Evolutionary conservation across 306 rosid species (phyloP).

Genomic region (Acacia confusa): DNA sequence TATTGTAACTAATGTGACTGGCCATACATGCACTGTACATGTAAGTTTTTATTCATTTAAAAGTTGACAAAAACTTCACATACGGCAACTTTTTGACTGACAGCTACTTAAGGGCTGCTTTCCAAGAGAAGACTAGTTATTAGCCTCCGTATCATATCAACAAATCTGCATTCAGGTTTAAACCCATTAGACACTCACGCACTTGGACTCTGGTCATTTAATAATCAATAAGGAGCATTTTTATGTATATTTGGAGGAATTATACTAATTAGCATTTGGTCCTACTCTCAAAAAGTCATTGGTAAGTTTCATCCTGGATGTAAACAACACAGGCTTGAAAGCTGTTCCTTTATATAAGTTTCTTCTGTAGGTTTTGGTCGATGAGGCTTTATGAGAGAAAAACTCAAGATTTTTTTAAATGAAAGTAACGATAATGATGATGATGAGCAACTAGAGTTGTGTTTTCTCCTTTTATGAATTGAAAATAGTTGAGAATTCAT

Average conservation of each 20-base stretch:
- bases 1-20: slow-evolving; percentile 91
- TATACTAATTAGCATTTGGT: neutral
- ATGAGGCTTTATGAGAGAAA: neutral
- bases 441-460: neutral
- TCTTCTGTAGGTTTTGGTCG: neutral
- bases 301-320: neutral
- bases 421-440: neutral
- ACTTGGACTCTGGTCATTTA: neutral
- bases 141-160: slow-evolving; percentile 1
- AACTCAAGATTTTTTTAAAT: neutral
- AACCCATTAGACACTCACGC: slow-evolving; percentile 13
- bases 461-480: neutral
- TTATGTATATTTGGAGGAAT: slow-evolving; percentile 8
- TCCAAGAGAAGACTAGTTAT: slow-evolving; percentile 21
- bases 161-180: neutral
- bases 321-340: neutral
- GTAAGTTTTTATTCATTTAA: slow-evolving; percentile 56
- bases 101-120: slow-evolving; percentile 18
- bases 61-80: slow-evolving; percentile 24
- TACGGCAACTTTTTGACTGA: neutral
- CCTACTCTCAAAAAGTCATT: neutral
- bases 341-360: neutral
- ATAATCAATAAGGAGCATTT: slow-evolving; percentile 2
- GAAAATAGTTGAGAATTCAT: neutral
- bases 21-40: slow-evolving; percentile 91